Conservation (phyloP, 345 rosid genomes). For the Euphorbia pulcherrima region DNA sequence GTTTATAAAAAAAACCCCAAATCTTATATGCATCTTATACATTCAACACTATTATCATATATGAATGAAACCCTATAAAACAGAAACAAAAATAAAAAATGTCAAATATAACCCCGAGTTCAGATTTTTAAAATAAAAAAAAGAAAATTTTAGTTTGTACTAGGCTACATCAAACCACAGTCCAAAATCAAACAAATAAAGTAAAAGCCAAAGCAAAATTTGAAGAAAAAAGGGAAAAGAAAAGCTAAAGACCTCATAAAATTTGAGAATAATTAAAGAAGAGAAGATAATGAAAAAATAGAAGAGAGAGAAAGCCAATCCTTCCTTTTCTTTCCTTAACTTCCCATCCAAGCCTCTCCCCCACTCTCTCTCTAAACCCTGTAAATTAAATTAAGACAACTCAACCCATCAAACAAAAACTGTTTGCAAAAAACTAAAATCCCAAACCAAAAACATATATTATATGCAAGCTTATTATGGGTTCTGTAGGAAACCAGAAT, state of each 20-base stretch:
- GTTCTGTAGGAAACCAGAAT: constrained; percentile 35
- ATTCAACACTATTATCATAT: too few species aligned
- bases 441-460: constrained; percentile 2
- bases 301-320: constrained; percentile 20
- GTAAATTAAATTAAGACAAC: background rate
- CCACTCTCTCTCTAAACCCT: background rate
- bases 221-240: background rate
- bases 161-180: constrained; percentile 2
- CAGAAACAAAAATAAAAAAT: too few species aligned
- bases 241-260: background rate
- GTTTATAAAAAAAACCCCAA: too few species aligned
- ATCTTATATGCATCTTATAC: too few species aligned
- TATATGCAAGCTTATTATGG: constrained; percentile 35
- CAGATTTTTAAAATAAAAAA: too few species aligned
- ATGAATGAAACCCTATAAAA: too few species aligned
- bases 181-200: background rate
- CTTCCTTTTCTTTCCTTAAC: constrained; percentile 35
- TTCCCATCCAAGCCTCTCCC: constrained; percentile 30
- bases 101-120: too few species aligned
- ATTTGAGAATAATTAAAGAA: too few species aligned
- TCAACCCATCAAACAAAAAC: background rate
- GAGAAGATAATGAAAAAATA: constrained; percentile 13
- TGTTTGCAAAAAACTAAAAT: background rate
- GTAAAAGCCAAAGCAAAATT: background rate
- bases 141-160: too few species aligned